Evolutionary conservation across 805 yeast genomes (phyloP).

Genomic region (Wickerhamomyces silvicola): DNA sequence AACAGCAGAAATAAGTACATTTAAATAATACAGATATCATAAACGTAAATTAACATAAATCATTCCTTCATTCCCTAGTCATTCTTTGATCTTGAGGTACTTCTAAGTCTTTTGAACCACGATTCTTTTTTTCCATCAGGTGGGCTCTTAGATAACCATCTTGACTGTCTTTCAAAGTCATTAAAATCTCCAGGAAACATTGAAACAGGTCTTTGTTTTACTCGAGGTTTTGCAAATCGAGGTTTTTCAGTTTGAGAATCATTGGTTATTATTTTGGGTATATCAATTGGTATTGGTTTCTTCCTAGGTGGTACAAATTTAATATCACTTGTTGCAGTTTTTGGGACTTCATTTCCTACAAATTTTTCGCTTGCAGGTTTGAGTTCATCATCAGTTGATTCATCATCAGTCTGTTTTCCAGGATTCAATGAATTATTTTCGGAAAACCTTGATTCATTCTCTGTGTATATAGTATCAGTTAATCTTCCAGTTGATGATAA

Average conservation of each 20-base stretch:
- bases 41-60: not conserved
- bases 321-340: not conserved
- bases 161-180: conserved; percentile 24
- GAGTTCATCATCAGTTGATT: conserved; percentile 1
- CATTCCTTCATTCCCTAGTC: not conserved
- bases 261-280: conserved; percentile 3
- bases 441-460: conserved; percentile 8
- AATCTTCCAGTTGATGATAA: conserved; percentile 40
- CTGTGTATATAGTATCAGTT: conserved; percentile 30
- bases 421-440: conserved; percentile 8
- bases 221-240: conserved; percentile 1
- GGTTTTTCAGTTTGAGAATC: not conserved
- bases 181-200: conserved; percentile 17
- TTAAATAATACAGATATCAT: too few species aligned
- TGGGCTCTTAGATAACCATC: conserved; percentile 17
- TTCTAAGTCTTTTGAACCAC: conserved; percentile 41
- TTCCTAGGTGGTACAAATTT: not conserved
- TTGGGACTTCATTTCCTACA: not conserved
- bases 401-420: conserved; percentile 8
- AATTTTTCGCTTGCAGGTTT: too few species aligned
- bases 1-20: too few species aligned
- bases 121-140: conserved; percentile 25
- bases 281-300: conserved; percentile 7
- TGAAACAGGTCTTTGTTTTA: conserved; percentile 13
- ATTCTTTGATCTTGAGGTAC: conserved; percentile 27